A percentile compares a stretch with the other conserved stretches of the same genome.
These are phyloP conservation scores for Alloteropsis semialata DNA, from an alignment of 176 grass and related monocot genomes.

Conservation along the genomic window DNA sequence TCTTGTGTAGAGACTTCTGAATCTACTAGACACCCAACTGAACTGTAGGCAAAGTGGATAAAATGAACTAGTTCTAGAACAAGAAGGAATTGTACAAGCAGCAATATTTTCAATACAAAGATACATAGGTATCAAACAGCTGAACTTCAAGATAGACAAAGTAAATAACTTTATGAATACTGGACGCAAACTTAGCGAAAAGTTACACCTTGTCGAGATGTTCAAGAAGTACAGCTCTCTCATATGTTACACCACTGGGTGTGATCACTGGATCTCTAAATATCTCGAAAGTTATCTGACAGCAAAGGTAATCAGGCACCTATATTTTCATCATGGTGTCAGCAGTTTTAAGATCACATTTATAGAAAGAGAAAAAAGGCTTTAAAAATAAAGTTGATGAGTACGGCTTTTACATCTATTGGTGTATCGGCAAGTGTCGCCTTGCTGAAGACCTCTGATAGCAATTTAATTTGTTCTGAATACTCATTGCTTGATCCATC, in stretches of 20 bases:
- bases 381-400: background rate
- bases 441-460: constrained; percentile 67
- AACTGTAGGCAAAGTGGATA: background rate
- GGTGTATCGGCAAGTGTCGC: constrained; percentile 43
- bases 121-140: background rate
- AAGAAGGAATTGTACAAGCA: background rate
- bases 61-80: background rate
- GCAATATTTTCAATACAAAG: background rate
- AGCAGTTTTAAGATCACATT: constrained; percentile 30
- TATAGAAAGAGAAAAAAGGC: background rate
- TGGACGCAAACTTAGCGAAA: background rate
- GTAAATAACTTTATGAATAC: background rate
- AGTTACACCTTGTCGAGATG: constrained; percentile 61
- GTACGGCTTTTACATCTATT: constrained; percentile 53
- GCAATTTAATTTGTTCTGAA: constrained; percentile 53
- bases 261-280: constrained; percentile 90
- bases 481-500: constrained; percentile 34
- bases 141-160: background rate
- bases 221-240: constrained; percentile 68
- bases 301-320: constrained; percentile 87
- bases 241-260: constrained; percentile 86
- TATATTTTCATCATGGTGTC: constrained; percentile 27
- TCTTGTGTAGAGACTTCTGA: background rate
- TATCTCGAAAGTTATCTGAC: constrained; percentile 82
- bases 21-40: background rate